A percentile compares a stretch with the other conserved stretches of the same genome.
Conservation (phyloP, 2,329 filamentous ascomycete genomes). For the Fusarium protoensiforme region DNA sequence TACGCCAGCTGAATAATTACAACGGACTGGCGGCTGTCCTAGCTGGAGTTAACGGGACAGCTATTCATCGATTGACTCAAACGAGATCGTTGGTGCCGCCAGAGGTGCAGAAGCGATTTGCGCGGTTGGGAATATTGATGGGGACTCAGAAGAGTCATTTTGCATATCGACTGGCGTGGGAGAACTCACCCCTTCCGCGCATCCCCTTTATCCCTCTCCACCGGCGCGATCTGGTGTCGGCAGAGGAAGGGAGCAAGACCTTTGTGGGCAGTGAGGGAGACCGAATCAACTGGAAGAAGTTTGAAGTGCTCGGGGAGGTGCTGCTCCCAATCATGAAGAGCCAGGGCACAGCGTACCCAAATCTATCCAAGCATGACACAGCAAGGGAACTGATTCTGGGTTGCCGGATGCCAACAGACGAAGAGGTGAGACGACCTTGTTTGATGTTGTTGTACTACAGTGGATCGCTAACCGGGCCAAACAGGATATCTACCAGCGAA, state of each 20-base stretch:
- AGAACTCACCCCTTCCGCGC: slow-evolving; percentile 88
- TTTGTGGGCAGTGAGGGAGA: slow-evolving; percentile 80
- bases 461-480: slow-evolving; percentile 36
- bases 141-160: slow-evolving; percentile 91
- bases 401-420: slow-evolving; percentile 83
- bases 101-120: slow-evolving; percentile 83
- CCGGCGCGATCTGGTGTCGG: slow-evolving; percentile 87
- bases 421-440: slow-evolving; percentile 74
- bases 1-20: slow-evolving; percentile 95
- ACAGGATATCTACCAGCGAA: slow-evolving; percentile 74
- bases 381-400: slow-evolving; percentile 83
- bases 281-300: slow-evolving; percentile 97
- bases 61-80: slow-evolving; percentile 84
- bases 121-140: slow-evolving; percentile 92
- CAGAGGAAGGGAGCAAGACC: slow-evolving; percentile 91
- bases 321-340: slow-evolving; percentile 91
- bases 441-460: neutral
- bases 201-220: slow-evolving; percentile 96
- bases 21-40: slow-evolving; percentile 95
- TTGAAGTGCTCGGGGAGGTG: slow-evolving; percentile 94
- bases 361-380: slow-evolving; percentile 74
- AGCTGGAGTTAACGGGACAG: slow-evolving; percentile 89
- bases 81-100: slow-evolving; percentile 81
- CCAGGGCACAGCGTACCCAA: slow-evolving; percentile 84
- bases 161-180: slow-evolving; percentile 96